Evolutionary conservation across 495 filamentous ascomycete genomes (phyloP).

Genomic region (Neurospora terricola): DNA sequence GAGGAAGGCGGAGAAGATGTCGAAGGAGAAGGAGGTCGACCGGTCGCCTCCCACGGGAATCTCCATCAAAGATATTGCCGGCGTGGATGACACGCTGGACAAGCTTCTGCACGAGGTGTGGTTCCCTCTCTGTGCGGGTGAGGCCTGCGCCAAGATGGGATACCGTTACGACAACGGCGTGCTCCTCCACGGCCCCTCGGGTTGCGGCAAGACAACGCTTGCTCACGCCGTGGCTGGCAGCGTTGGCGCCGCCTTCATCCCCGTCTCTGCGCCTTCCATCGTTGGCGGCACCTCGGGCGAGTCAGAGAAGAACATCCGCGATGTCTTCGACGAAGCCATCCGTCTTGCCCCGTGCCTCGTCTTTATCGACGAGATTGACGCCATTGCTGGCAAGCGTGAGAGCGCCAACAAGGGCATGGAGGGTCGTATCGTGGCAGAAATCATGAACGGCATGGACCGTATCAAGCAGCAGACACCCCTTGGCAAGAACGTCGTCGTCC

Average conservation of each 20-base stretch:
- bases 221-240: constrained; percentile 84
- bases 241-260: constrained; percentile 76
- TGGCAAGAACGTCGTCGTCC: constrained; percentile 84
- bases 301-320: constrained; percentile 87
- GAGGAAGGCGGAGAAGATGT: constrained; percentile 36
- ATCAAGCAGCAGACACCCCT: constrained; percentile 69
- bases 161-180: constrained; percentile 80
- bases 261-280: constrained; percentile 79
- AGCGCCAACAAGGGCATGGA: constrained; percentile 97
- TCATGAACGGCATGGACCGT: constrained; percentile 82
- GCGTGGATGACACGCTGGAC: constrained; percentile 68
- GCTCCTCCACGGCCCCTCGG: constrained; percentile 83
- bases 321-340: constrained; percentile 84
- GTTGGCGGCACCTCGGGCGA: constrained; percentile 94
- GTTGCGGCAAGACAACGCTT: constrained; percentile 92
- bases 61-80: constrained; percentile 73
- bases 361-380: constrained; percentile 95
- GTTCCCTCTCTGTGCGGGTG: constrained; percentile 59
- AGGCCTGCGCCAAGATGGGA: constrained; percentile 44
- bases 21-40: constrained; percentile 35
- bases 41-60: constrained; percentile 65
- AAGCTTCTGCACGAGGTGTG: constrained; percentile 73
- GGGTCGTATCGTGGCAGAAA: constrained; percentile 86
- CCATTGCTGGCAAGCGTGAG: constrained; percentile 89
- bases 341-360: constrained; percentile 81